Evolutionary conservation across 345 rosid genomes (phyloP).

Genomic region (Odontarrhena argentea): DNA sequence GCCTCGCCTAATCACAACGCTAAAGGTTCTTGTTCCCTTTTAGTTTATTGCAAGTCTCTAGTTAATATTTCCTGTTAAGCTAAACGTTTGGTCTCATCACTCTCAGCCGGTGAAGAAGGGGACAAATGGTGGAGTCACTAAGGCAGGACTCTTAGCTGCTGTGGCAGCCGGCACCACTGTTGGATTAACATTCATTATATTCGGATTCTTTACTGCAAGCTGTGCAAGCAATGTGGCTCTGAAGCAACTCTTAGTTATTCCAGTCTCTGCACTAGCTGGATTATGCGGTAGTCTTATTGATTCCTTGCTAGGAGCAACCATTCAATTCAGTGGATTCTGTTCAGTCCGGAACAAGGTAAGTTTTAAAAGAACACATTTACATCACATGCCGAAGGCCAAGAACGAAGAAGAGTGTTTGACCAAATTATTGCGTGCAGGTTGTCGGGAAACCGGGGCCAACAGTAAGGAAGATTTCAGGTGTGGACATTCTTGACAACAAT

Average conservation of each 20-base stretch:
- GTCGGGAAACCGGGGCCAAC: slow-evolving; percentile 94
- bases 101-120: slow-evolving; percentile 87
- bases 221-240: slow-evolving; percentile 56
- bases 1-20: slow-evolving; percentile 85
- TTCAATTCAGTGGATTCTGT: slow-evolving; percentile 96
- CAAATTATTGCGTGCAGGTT: slow-evolving; percentile 50
- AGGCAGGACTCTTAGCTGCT: slow-evolving; percentile 81
- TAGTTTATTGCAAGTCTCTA: not conserved
- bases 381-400: not conserved
- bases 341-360: slow-evolving; percentile 85
- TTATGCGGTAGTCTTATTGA: slow-evolving; percentile 80
- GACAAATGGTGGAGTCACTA: slow-evolving; percentile 92
- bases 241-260: slow-evolving; percentile 76
- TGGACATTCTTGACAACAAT: slow-evolving; percentile 86
- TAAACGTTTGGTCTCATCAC: slow-evolving; percentile 25
- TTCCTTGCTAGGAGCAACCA: slow-evolving; percentile 88
- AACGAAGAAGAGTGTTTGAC: not conserved
- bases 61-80: not conserved
- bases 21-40: slow-evolving; percentile 59
- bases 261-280: slow-evolving; percentile 77
- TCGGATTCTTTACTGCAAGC: slow-evolving; percentile 66
- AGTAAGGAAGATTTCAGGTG: slow-evolving; percentile 84
- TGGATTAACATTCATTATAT: slow-evolving; percentile 69
- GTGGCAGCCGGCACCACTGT: slow-evolving; percentile 71
- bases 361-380: slow-evolving; percentile 11